Evolutionary conservation across 495 filamentous ascomycete genomes (phyloP).

Genomic region (Penicillium chermesinum): DNA sequence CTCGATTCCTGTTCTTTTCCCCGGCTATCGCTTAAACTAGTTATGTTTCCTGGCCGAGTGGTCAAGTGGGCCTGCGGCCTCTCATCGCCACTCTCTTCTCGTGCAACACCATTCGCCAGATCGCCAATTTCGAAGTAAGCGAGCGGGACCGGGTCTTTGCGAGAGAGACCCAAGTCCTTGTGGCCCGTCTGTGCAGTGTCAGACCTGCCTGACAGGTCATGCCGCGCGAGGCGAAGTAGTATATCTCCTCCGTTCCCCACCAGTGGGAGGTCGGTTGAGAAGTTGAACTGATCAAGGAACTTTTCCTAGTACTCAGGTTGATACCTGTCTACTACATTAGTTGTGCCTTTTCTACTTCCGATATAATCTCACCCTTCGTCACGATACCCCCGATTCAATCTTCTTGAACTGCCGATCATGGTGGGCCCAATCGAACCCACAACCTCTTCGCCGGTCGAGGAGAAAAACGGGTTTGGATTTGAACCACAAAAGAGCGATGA

Average conservation of each 20-base stretch:
- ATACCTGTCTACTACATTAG: no score
- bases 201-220: no score
- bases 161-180: no score
- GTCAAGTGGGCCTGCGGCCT: background rate
- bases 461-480: conserved; percentile 22
- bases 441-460: conserved; percentile 17
- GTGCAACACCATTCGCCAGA: background rate
- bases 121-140: no score
- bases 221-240: no score
- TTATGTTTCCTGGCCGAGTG: background rate
- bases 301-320: no score
- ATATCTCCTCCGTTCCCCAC: no score
- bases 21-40: conserved; percentile 23
- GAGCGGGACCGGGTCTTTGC: no score
- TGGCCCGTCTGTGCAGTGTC: no score
- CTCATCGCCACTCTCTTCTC: background rate
- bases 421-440: conserved; percentile 15
- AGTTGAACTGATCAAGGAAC: no score
- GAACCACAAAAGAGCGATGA: conserved; percentile 14
- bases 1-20: conserved; percentile 10
- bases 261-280: no score
- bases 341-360: no score
- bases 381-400: background rate
- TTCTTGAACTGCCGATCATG: conserved; percentile 9
- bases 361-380: background rate